Percentiles rank a stretch among this genome's conserved stretches.
Conservation (phyloP, 768 basidiomycete species). For the Fomitopsis serialis region DNA sequence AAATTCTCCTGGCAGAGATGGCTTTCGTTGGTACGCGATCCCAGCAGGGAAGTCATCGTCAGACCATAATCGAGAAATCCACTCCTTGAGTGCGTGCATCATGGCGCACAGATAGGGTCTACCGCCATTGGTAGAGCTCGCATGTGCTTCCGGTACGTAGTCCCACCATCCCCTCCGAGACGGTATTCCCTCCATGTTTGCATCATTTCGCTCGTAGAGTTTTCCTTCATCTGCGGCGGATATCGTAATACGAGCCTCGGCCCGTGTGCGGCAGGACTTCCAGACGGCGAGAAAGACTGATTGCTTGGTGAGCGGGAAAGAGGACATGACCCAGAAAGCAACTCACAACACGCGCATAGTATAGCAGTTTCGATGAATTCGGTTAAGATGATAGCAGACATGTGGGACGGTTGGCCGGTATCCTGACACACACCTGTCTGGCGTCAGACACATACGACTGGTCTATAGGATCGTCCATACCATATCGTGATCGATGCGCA, state of each 20-base stretch:
- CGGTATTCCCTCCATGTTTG: not conserved
- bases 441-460: not conserved
- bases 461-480: constrained; percentile 28
- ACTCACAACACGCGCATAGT: constrained; percentile 56
- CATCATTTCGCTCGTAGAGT: not conserved
- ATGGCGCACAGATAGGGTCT: not conserved
- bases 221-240: constrained; percentile 34
- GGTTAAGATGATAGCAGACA: constrained; percentile 37
- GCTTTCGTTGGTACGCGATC: constrained; percentile 17
- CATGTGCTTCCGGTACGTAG: constrained; percentile 33
- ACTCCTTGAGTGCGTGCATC: not conserved
- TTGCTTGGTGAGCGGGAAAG: not conserved
- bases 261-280: constrained; percentile 44
- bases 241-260: constrained; percentile 51
- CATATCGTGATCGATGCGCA: constrained; percentile 42
- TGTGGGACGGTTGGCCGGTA: constrained; percentile 26
- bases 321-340: not conserved
- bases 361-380: constrained; percentile 53
- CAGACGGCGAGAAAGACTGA: constrained; percentile 31
- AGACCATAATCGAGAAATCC: constrained; percentile 9
- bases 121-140: not conserved
- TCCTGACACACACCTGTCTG: constrained; percentile 43
- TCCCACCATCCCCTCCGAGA: constrained; percentile 50
- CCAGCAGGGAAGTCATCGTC: constrained; percentile 6
- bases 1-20: constrained; percentile 13